Base-by-base conservation (phyloP, 768 basidiomycete species). In the Boletus edulis region DNA sequence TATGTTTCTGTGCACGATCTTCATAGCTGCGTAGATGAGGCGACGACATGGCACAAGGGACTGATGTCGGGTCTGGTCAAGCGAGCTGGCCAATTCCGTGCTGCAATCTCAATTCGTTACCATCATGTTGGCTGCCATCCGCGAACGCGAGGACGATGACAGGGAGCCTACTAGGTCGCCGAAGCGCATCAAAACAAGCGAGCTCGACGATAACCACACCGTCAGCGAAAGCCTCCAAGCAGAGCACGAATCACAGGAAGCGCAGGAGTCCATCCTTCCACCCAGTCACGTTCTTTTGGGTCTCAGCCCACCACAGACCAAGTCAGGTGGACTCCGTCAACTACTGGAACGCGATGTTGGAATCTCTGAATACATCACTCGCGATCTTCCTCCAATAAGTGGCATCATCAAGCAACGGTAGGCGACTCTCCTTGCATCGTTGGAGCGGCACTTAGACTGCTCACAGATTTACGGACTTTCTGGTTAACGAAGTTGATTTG, bases 371-470 rank as follows among this genome's bases (percentile, higher is more conserved):
- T 96, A 94, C 69, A 81, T 94, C 59, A 81, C 82, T 18, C 77
- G 77, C 12, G 82, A 82, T 55, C 80, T 89, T 22, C 79, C 85
- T 4, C 82, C 82, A 65, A 85, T 98, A 59, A 81, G 86, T 49
- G 96, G 92, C 5, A 96, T 98, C 65, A 98, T 98, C 71, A 98
- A 98, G 73, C 96, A 98, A 75, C 80, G 96, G 95, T 94, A 54
- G 57, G 81, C 66, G 13, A 18, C 34, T 40, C 31, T 54, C 18
- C 17, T 31, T 24, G 32, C 46, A 5, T 34, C 35, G 12, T n/a
- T 7, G 47, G 34, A 47, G 45, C 43, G 43, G 49, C 41, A 18
- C 37, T 50, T n/a, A 18, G 54, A 48, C 34, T 48, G 24, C 20
- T 45, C 49, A 27, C 65, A 97, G 95, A 64, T 98, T 98, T 70